These are phyloP conservation scores for Sporobolomyces pararoseus DNA, from an alignment of 768 basidiomycete species.

Conservation along the genomic window DNA sequence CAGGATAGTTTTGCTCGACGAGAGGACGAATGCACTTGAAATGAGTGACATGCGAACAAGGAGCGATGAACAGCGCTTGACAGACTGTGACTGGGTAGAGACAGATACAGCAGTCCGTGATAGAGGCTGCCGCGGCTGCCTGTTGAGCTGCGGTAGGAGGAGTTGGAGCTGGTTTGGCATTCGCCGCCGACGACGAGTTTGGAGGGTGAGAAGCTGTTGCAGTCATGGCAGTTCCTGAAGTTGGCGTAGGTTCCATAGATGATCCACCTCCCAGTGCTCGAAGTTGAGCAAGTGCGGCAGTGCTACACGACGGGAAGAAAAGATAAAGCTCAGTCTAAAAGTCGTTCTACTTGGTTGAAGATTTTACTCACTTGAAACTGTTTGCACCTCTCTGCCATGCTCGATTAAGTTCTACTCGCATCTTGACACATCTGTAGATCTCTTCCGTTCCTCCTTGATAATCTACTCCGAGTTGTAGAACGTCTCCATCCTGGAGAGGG, in stretches of 20 bases:
- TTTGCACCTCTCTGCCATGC: conserved; percentile 88
- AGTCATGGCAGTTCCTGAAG: conserved; percentile 22
- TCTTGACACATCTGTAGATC: conserved; percentile 95
- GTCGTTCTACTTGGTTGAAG: no score
- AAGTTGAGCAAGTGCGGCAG: conserved; percentile 72
- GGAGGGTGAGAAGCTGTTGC: conserved; percentile 17
- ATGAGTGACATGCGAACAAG: conserved; percentile 84
- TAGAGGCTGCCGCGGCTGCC: conserved; percentile 42
- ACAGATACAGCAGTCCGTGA: conserved; percentile 86
- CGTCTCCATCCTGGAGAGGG: conserved; percentile 84
- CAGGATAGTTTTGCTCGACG: conserved; percentile 79
- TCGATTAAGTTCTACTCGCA: conserved; percentile 79
- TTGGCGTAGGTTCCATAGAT: conserved; percentile 18
- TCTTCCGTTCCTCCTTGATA: conserved; percentile 97
- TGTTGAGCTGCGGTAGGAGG: neutral
- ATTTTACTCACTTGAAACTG: conserved; percentile 77
- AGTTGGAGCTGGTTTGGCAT: conserved; percentile 2
- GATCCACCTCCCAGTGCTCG: conserved; percentile 49
- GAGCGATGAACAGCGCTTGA: conserved; percentile 94
- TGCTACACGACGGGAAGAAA: conserved; percentile 48
- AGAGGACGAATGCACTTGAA: conserved; percentile 96
- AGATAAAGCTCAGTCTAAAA: no score
- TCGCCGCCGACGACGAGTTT: neutral
- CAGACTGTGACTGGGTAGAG: conserved; percentile 85
- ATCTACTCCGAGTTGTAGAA: conserved; percentile 91